Evolutionary conservation across 441 rosid species (phyloP).

Genomic region (Pelargonium cotyledonis): DNA sequence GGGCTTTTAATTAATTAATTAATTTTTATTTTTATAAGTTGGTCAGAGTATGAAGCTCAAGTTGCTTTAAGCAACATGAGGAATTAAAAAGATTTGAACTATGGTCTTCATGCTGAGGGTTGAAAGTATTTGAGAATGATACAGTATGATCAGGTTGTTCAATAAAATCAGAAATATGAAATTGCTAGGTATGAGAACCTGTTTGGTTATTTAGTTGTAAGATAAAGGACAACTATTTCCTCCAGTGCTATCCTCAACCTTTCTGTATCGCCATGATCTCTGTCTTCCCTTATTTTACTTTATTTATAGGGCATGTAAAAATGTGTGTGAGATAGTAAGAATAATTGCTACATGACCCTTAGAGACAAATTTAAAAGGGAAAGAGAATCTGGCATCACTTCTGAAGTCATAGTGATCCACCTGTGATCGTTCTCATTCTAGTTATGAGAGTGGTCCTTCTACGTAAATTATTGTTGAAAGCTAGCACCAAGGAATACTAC

Average conservation of each 20-base stretch:
- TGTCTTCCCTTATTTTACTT: neutral
- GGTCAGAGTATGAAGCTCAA: neutral
- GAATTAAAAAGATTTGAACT: neutral
- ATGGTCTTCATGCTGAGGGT: neutral
- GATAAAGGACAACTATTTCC: neutral
- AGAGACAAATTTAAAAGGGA: neutral
- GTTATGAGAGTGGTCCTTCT: neutral
- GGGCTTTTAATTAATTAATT: neutral
- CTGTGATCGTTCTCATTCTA: neutral
- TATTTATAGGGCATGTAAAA: neutral
- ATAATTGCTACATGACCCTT: neutral
- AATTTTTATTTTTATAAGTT: too few relatives aligned
- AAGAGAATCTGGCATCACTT: neutral
- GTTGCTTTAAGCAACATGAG: neutral
- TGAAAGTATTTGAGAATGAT: neutral
- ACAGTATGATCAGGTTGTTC: neutral
- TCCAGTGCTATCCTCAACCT: neutral
- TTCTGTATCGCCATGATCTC: neutral
- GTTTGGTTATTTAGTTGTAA: neutral
- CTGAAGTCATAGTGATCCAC: neutral
- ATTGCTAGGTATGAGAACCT: neutral
- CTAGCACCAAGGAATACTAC: neutral
- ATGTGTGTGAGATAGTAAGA: neutral
- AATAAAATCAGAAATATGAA: neutral
- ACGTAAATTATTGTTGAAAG: neutral